Evolutionary conservation across 176 grass and related monocot species (phyloP), one percentile per base, ranked within the genome.

Genomic region (Coix lacrymajobi): DNA sequence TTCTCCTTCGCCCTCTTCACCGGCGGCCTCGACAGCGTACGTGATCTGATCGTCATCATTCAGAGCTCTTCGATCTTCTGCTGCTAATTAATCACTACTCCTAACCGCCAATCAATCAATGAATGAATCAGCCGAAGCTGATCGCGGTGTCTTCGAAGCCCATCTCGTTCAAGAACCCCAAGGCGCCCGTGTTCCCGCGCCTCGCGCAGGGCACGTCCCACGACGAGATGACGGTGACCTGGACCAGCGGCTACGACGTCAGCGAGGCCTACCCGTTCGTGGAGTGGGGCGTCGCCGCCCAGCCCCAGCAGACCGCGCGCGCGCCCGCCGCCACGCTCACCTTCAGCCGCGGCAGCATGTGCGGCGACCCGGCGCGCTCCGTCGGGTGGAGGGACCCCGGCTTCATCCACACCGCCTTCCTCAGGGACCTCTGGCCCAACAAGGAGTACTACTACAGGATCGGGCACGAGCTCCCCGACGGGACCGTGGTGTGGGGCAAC

Each of bases 221-320:
- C 84, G 90, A 95, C 76, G 92, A 98, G 94, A 97, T 97, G 88
- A 87, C 88, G 52, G 86, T 91, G 32, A 97, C 94, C 0, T 98
- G 96, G 96, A 98, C 96, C 11, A 98, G 96, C 73, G 96, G 96
- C 19, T 95, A 98, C 82, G 84, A 90, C 81, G 93, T 95, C 78
- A 29, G 51, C n/a, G 96, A 98, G 75, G 96, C 96, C 2, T 87
- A 87, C 90, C 96, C 96, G 69, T 98, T 98, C 87, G 96, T 98
- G 7, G 90, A 98, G 85, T 98, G 92, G 90, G 88, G 90, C 70
- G 22, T 81, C 56, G 20, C 22, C 73, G 26, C 1, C 54, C 6
- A 4, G 61, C 2, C 3, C 32, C 9, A 10, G 61, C 2, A 28
- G 32, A 22, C 37, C 49, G 76, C 65, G 71, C 86, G 84, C 40